Percentiles rank a stretch among this genome's conserved stretches.
These are phyloP conservation scores for Rosellinia necatrix DNA, from an alignment of 2,329 filamentous ascomycete genomes.

Conservation along the genomic window DNA sequence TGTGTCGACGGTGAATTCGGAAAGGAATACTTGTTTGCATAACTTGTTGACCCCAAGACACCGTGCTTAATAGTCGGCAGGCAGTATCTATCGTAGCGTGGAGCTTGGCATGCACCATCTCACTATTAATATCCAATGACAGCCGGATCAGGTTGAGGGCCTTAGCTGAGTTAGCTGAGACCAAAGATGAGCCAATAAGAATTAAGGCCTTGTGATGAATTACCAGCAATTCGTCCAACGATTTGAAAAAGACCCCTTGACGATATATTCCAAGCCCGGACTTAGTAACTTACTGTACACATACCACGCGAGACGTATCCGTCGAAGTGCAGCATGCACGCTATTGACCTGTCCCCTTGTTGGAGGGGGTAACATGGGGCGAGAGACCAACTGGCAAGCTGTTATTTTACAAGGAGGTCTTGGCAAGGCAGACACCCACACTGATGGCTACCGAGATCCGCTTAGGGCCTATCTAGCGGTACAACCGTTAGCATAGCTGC, in stretches of 20 bases:
- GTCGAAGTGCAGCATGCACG: conserved; percentile 15
- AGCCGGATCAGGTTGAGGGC: not conserved
- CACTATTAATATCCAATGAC: conserved; percentile 20
- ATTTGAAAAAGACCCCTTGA: conserved; percentile 14
- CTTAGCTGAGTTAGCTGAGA: conserved; percentile 25
- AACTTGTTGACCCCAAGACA: not conserved
- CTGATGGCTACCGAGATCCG: conserved; percentile 20
- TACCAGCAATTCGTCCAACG: not conserved
- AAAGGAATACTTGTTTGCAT: not conserved
- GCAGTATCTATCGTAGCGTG: not conserved
- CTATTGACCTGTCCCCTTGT: conserved; percentile 8
- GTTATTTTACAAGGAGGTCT: conserved; percentile 19
- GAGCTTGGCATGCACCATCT: conserved; percentile 5
- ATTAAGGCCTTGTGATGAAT: conserved; percentile 1
- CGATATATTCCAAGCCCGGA: conserved; percentile 5
- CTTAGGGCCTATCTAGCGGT: conserved; percentile 17
- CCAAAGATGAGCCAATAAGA: conserved; percentile 5
- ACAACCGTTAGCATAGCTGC: conserved; percentile 19
- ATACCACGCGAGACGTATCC: conserved; percentile 17
- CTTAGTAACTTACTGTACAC: conserved; percentile 20
- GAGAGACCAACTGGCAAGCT: conserved; percentile 9
- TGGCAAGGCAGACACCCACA: conserved; percentile 26
- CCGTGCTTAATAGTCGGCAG: conserved; percentile 5
- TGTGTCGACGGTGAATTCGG: not conserved
- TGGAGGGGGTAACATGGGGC: conserved; percentile 6